Base-by-base conservation (phyloP, 352 stramenopile genomes). In the Nothophytophthora sp. region DNA sequence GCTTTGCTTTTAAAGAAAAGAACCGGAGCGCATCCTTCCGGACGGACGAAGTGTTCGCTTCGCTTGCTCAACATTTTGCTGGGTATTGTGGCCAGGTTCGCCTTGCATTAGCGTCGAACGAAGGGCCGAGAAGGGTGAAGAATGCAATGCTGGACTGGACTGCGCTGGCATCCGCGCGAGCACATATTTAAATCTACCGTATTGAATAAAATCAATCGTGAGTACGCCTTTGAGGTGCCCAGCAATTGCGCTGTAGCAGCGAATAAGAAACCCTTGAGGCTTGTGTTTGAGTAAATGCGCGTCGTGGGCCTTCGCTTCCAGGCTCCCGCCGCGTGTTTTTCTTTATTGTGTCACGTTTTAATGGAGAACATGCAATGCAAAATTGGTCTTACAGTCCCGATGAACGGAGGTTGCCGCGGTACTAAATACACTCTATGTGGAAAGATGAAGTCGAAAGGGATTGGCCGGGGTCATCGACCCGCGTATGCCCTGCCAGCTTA, bases 401-500 rank as follows among this genome's bases (percentile, higher is more conserved):
- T 8, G 18, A 33, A 9, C 33, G 32, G n/a, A 18, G 23, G n/a
- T 60, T 55, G 47, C 61, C 41, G 50, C 42, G 50, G 43, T 10
- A 61, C 45, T 70, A 67, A 63, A 45, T 60, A 50, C 70, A 76
- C 50, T 76, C 67, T 76, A 75, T 66, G 40, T 44, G 63, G 40
- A 52, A 58, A 22, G 46, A 61, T 47, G 57, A 58, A 56, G 38
- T 46, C 50, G 51, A 55, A 64, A 67, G 53, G 51, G 32, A 24
- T 62, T 28, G 18, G 38, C 13, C 30, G 36, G 12, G 37, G 19
- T 19, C 23, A 20, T 34, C 10, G 22, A 25, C 29, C 36, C 8
- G 37, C 16, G 30, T 19, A 32, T 34, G 28, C 12, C 25, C 36
- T 13, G 13, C 4, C 29, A 16, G 29, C 50, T 39, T 59, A 76